Conservation (phyloP, 371 early-diverging fungal species). For the Capillidium heterosporum region DNA sequence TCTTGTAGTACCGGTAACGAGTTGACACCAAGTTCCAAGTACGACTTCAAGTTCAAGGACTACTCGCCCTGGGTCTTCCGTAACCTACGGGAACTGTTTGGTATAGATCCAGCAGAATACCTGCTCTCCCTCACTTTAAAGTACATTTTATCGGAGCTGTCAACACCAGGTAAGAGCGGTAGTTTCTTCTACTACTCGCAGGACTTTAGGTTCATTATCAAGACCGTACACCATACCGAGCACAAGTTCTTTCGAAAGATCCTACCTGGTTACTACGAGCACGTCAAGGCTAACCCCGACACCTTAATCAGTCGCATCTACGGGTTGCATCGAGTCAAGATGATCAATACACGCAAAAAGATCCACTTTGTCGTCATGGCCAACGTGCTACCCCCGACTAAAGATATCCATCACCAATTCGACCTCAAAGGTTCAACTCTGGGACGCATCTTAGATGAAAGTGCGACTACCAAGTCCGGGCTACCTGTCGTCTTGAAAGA, state of each 20-base stretch:
- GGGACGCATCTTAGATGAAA: slow-evolving; percentile 59
- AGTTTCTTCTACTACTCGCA: slow-evolving; percentile 93
- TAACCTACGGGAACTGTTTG: slow-evolving; percentile 62
- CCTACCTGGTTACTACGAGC: slow-evolving; percentile 73
- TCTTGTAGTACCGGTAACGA: slow-evolving; percentile 71
- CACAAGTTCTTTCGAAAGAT: slow-evolving; percentile 81
- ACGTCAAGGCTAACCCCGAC: slow-evolving; percentile 74
- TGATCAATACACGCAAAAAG: slow-evolving; percentile 64
- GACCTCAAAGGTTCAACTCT: slow-evolving; percentile 89
- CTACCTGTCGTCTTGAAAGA: slow-evolving; percentile 84
- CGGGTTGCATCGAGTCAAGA: slow-evolving; percentile 88
- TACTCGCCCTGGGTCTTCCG: slow-evolving; percentile 64
- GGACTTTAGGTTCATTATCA: slow-evolving; percentile 95
- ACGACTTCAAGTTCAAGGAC: slow-evolving; percentile 97
- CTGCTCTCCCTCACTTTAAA: slow-evolving; percentile 88
- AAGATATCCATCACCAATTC: slow-evolving; percentile 87
- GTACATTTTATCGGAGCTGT: slow-evolving; percentile 86
- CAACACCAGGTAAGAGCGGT: slow-evolving; percentile 87
- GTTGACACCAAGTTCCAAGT: slow-evolving; percentile 77
- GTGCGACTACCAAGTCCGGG: slow-evolving; percentile 39
- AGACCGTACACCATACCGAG: slow-evolving; percentile 86
- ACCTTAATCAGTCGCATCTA: slow-evolving; percentile 84
- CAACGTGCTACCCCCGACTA: slow-evolving; percentile 88
- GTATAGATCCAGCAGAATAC: slow-evolving; percentile 83
- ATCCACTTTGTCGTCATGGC: slow-evolving; percentile 98